Conservation (phyloP, 805 yeast species). For the Hanseniaspora hatyaiensis region DNA sequence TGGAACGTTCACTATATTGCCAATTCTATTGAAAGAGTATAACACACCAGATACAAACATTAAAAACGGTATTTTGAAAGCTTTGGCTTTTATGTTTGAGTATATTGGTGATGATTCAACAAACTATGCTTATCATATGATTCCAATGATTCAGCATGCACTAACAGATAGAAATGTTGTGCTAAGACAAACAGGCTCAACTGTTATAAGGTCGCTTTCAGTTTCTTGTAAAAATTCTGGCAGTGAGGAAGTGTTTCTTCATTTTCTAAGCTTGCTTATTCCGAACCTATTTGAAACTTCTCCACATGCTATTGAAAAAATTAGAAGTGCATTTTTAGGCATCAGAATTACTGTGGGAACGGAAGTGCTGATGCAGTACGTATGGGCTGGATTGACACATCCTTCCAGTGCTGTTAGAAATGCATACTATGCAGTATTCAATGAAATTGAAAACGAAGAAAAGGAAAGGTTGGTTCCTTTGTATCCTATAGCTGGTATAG, state of each 20-base stretch:
- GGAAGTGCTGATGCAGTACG: constrained; percentile 61
- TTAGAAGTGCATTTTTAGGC: constrained; percentile 69
- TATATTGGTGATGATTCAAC: constrained; percentile 70
- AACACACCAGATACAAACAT: constrained; percentile 84
- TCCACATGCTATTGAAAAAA: constrained; percentile 81
- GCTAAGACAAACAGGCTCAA: constrained; percentile 90
- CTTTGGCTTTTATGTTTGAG: constrained; percentile 83
- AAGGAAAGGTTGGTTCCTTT: constrained; percentile 70
- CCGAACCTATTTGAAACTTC: constrained; percentile 92
- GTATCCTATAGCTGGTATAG: constrained; percentile 48
- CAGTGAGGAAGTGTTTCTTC: constrained; percentile 71
- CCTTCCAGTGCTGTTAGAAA: constrained; percentile 79
- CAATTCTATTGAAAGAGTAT: constrained; percentile 92
- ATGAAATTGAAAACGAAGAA: constrained; percentile 60
- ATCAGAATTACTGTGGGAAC: constrained; percentile 61
- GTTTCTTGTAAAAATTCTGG: constrained; percentile 65
- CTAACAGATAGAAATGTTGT: constrained; percentile 81
- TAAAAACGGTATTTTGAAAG: constrained; percentile 88
- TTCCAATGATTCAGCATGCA: constrained; percentile 79
- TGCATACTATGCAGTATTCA: constrained; percentile 78
- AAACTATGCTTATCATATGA: constrained; percentile 69
- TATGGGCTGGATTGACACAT: constrained; percentile 83
- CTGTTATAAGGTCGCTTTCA: constrained; percentile 72
- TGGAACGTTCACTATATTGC: constrained; percentile 83
- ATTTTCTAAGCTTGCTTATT: constrained; percentile 63